These are phyloP conservation scores for Falciphora oryzae DNA, from an alignment of 2,329 filamentous ascomycete species.

Conservation along the genomic window DNA sequence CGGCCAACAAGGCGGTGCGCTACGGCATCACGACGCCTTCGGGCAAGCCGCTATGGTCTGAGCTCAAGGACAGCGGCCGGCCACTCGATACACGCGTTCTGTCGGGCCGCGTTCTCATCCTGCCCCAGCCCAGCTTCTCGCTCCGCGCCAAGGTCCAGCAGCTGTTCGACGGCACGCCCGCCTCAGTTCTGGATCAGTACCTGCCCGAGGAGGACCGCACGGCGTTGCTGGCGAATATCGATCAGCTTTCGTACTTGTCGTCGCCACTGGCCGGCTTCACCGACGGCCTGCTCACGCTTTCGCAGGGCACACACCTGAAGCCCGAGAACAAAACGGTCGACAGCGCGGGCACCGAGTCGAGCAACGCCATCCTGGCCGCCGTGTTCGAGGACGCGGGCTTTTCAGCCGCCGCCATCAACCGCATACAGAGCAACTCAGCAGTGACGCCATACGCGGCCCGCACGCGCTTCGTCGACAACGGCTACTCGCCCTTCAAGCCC, in stretches of 20 bases:
- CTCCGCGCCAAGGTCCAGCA: constrained; percentile 27
- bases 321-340: constrained; percentile 19
- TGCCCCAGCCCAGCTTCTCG: constrained; percentile 34
- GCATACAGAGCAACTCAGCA: constrained; percentile 11
- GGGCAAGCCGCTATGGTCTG: neutral
- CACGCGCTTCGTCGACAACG: constrained; percentile 17
- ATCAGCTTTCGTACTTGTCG: constrained; percentile 19
- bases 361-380: neutral
- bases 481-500: constrained; percentile 33
- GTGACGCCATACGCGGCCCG: constrained; percentile 31
- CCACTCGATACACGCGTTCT: constrained; percentile 21
- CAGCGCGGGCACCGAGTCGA: neutral
- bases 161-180: constrained; percentile 25
- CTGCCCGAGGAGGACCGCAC: constrained; percentile 14
- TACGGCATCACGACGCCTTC: constrained; percentile 2
- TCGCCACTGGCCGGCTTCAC: constrained; percentile 24
- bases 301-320: constrained; percentile 29
- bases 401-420: neutral
- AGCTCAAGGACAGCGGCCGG: neutral
- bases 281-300: constrained; percentile 18
- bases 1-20: constrained; percentile 11
- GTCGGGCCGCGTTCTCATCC: constrained; percentile 31
- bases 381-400: constrained; percentile 1
- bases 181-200: constrained; percentile 15
- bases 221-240: constrained; percentile 15